phyloP scores from a whole-genome alignment of 2,329 filamentous ascomycete species.

The Cladosporium oxysporum region DNA sequence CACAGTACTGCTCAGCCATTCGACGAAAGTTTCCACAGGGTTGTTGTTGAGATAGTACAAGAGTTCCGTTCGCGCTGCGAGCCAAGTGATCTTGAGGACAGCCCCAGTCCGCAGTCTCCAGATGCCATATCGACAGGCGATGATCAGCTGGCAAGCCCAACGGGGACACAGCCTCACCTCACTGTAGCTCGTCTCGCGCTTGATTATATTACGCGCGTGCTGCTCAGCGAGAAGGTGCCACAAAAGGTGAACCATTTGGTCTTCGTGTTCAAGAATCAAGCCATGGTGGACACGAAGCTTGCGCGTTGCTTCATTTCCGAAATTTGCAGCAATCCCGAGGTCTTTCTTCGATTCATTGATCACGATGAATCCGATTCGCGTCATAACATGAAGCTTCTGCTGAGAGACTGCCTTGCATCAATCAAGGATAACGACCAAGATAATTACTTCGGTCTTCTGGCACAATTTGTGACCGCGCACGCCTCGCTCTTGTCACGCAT shows the following conservation, averaged over 20 bases:
- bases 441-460: constrained; percentile 19
- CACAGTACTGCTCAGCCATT: constrained; percentile 29
- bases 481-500: constrained; percentile 2
- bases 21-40: constrained; percentile 25
- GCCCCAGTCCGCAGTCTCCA: too few relatives aligned
- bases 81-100: not conserved
- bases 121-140: not conserved
- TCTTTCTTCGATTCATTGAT: constrained; percentile 10
- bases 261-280: not conserved
- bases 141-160: not conserved
- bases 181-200: constrained; percentile 7
- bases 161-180: not conserved
- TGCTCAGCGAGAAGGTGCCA: constrained; percentile 9
- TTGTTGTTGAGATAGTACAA: not conserved
- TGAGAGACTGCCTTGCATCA: constrained; percentile 21
- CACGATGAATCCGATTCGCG: not conserved
- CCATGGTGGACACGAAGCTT: not conserved
- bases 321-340: not conserved
- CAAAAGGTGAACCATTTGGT: constrained; percentile 1
- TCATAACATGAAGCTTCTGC: constrained; percentile 2
- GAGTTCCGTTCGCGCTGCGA: not conserved
- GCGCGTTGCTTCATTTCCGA: not conserved
- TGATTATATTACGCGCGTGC: constrained; percentile 10
- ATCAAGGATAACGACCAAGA: constrained; percentile 23
- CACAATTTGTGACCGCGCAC: constrained; percentile 22